Percentiles rank a stretch among this genome's conserved stretches.
Evolutionary conservation across 106 monocot genomes (phyloP).

Genomic region (Dactylorhiza incarnata): DNA sequence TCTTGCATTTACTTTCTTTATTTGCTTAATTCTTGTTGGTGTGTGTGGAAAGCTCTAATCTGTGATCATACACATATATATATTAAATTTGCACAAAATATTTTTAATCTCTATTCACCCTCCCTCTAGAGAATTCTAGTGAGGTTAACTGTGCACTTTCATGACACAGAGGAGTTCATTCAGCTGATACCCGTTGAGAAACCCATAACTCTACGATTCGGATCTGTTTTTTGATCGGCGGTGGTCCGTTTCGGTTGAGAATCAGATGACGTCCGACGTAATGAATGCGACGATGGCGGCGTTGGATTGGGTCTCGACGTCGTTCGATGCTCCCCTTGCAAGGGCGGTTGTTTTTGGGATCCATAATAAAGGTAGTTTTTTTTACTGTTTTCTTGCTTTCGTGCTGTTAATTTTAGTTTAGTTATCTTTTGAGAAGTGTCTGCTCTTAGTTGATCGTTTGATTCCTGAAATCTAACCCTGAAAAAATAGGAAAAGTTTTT

Average conservation of each 20-base stretch:
- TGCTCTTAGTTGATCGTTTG: not conserved
- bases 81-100: too few relatives aligned
- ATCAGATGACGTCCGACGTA: constrained; percentile 33
- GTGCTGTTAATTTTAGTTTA: not conserved
- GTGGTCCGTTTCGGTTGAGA: not conserved
- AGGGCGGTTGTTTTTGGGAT: constrained; percentile 75
- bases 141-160: too few relatives aligned
- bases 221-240: not conserved
- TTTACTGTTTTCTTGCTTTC: not conserved
- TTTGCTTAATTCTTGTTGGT: too few relatives aligned
- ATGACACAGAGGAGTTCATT: not conserved
- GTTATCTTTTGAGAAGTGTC: not conserved
- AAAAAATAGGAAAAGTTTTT: not conserved
- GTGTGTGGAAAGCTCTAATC: too few relatives aligned
- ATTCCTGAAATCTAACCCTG: not conserved
- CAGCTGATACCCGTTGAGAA: not conserved
- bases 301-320: constrained; percentile 42
- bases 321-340: constrained; percentile 53
- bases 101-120: too few relatives aligned
- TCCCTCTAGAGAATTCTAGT: too few relatives aligned
- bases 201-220: not conserved
- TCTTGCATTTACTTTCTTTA: too few relatives aligned
- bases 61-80: too few relatives aligned
- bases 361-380: constrained; percentile 55
- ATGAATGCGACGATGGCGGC: constrained; percentile 38